Conservation (phyloP, 2,329 filamentous ascomycete species). For the Ophiosphaerella narmari region DNA sequence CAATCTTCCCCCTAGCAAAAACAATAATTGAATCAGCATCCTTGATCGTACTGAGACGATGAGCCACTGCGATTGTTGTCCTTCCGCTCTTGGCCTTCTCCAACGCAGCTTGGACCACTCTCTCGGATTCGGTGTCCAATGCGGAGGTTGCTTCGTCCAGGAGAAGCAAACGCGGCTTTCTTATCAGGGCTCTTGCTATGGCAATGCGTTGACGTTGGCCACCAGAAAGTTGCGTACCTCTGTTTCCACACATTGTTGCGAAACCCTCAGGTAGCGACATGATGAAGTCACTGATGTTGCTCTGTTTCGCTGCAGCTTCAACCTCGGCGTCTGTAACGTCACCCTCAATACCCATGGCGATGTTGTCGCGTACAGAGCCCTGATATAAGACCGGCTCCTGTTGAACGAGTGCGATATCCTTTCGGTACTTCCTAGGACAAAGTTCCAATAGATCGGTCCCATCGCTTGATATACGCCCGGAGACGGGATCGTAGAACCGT, state of each 20-base stretch:
- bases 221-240: constrained; percentile 56
- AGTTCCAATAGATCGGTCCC: constrained; percentile 76
- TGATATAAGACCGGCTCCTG: constrained; percentile 96
- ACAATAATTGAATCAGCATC: constrained; percentile 94
- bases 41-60: constrained; percentile 89
- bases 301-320: constrained; percentile 75
- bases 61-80: constrained; percentile 93
- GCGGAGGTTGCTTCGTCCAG: constrained; percentile 45
- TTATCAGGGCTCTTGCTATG: constrained; percentile 86
- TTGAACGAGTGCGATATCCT: constrained; percentile 81
- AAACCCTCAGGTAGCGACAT: constrained; percentile 60
- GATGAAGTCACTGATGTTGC: constrained; percentile 42
- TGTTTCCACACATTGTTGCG: constrained; percentile 37
- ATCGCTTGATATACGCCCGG: constrained; percentile 79
- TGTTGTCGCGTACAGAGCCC: constrained; percentile 88
- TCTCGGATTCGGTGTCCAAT: constrained; percentile 57
- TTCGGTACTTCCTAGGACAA: constrained; percentile 81
- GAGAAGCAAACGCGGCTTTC: constrained; percentile 81
- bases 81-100: constrained; percentile 82
- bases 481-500: constrained; percentile 88
- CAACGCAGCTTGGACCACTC: constrained; percentile 78
- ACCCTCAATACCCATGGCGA: constrained; percentile 68
- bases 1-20: constrained; percentile 82
- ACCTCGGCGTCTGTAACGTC: constrained; percentile 75
- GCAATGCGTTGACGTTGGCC: constrained; percentile 95